These are phyloP conservation scores for Raddia distichophylla DNA, from an alignment of 176 grass and related monocot genomes.

Conservation along the genomic window DNA sequence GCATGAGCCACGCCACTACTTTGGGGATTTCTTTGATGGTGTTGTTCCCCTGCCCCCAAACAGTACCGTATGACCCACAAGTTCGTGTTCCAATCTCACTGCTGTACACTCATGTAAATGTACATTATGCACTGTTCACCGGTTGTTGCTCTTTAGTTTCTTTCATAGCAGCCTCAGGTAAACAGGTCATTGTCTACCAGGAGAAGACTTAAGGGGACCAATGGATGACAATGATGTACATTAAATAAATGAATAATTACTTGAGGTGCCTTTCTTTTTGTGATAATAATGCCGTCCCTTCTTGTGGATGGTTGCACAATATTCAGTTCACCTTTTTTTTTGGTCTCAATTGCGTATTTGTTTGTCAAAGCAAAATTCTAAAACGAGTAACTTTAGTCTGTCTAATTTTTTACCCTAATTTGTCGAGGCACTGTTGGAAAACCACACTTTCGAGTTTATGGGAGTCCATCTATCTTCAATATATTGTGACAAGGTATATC, in stretches of 20 bases:
- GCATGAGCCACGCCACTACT: constrained; percentile 86
- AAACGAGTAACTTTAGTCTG: background rate
- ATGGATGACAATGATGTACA: constrained; percentile 25
- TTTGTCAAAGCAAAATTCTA: background rate
- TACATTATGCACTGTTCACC: constrained; percentile 14
- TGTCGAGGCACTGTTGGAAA: background rate
- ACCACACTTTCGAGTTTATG: background rate
- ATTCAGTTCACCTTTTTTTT: background rate
- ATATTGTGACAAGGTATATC: background rate
- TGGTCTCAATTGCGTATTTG: background rate
- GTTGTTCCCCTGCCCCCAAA: constrained; percentile 78
- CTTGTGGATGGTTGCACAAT: background rate
- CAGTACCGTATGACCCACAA: constrained; percentile 66
- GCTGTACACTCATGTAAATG: constrained; percentile 16
- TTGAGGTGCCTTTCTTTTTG: background rate
- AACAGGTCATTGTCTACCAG: background rate
- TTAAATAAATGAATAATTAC: constrained; percentile 7
- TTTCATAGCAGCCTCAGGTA: background rate
- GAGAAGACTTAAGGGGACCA: constrained; percentile 15
- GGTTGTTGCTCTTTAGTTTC: constrained; percentile 6
- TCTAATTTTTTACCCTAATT: background rate
- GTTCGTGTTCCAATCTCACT: background rate
- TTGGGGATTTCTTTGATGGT: constrained; percentile 95
- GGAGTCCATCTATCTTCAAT: background rate
- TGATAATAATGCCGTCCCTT: background rate